Evolutionary conservation across 179 eudicot species (phyloP), one percentile per base, ranked within the genome.

Genomic region (Camellia oleifera): DNA sequence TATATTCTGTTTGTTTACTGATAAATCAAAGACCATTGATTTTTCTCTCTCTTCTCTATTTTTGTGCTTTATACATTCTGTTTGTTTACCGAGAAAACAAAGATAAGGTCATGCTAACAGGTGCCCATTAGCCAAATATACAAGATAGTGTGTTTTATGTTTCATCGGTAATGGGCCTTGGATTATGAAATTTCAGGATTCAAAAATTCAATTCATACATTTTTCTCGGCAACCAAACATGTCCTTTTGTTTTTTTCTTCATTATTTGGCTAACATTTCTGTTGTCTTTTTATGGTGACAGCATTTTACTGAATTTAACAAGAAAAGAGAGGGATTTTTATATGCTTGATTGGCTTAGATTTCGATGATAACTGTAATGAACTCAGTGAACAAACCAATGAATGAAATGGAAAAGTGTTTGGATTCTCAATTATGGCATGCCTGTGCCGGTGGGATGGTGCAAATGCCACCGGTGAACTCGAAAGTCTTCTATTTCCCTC

Each of bases 361-460:
- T 79, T 68, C 10, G 77, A 92, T 91, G 97, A 90, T 93, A 84
- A 88, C 87, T 2, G 81, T 92, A 17, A 93, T 93, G 93, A 87
- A 89, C 83, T 87, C 91, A 4, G 78, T 80, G 75, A 90, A 83
- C 65, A 90, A 88, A 76, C 86, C 84, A 61, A 79, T 89, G 78
- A 88, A 88, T 81, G 91, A 89, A 74, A 79, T 40, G 69, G 92
- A 91, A 54, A 90, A 84, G 64, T 81, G 90, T 82, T 86, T 97
- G 81, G 99, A 97, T 81, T 84, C 97, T 5, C 93, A 94, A 76
- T 54, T 97, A 73, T 97, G 99, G 99, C 97, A 94, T 80, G 99
- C 97, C 61, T 97, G 99, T 76, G 99, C 99, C 26, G 99, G 99
- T 7, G 97, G 97, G 3, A 90, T 94, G 96, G 98, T 94, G 9